Evolutionary conservation across 371 early-diverging fungal genomes (phyloP).

Genomic region (Syncephalastrum contaminatum): DNA sequence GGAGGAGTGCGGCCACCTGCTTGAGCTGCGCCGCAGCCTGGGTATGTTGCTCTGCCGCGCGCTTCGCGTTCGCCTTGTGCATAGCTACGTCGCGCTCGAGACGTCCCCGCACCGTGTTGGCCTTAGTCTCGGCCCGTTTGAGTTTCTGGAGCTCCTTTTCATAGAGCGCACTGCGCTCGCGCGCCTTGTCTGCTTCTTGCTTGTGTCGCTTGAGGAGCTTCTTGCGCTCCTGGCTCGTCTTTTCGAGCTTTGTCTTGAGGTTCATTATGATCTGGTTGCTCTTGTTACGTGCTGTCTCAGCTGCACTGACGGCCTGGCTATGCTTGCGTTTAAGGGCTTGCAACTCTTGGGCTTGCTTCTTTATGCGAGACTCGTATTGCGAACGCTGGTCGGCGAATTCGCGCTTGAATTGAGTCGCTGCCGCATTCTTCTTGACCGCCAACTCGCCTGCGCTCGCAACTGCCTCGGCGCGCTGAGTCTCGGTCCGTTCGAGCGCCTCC

Average conservation of each 20-base stretch:
- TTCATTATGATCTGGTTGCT: constrained; percentile 44
- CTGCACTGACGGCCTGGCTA: constrained; percentile 47
- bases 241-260: constrained; percentile 49
- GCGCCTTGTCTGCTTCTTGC: constrained; percentile 62
- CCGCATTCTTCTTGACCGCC: constrained; percentile 15
- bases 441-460: constrained; percentile 23
- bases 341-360: constrained; percentile 64
- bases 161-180: constrained; percentile 58
- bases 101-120: constrained; percentile 17
- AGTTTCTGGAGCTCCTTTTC: constrained; percentile 69
- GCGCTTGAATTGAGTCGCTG: constrained; percentile 17
- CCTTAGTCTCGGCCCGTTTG: constrained; percentile 55
- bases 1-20: constrained; percentile 31
- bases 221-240: constrained; percentile 67
- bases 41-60: constrained; percentile 30
- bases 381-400: constrained; percentile 19
- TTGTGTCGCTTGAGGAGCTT: constrained; percentile 73
- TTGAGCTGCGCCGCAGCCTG: constrained; percentile 29
- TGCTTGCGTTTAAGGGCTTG: constrained; percentile 54
- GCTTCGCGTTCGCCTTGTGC: constrained; percentile 28
- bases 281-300: constrained; percentile 41
- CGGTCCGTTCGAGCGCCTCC: constrained; percentile 45
- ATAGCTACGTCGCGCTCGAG: constrained; percentile 24
- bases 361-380: constrained; percentile 64
- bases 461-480: constrained; percentile 46